phyloP scores from a whole-genome alignment of 2,329 filamentous ascomycete species.

The Pyrenochaeta sp. region DNA sequence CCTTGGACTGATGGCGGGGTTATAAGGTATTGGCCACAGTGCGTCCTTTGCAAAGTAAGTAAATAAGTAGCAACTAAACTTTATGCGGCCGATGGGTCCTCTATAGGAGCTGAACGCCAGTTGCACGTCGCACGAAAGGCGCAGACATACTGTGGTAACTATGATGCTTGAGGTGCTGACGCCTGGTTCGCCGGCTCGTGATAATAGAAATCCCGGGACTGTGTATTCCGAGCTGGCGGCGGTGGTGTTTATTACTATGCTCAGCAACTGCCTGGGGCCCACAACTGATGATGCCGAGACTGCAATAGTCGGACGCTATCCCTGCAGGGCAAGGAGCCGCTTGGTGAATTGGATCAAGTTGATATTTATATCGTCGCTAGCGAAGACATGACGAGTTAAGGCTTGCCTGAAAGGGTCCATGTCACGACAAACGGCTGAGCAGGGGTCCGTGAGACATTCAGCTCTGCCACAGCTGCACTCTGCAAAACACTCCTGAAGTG shows the following conservation, averaged over 20 bases:
- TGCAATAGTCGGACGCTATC: background rate
- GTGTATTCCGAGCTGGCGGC: constrained; percentile 1
- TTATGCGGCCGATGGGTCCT: constrained; percentile 1
- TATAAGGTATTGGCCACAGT: background rate
- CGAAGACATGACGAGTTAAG: constrained; percentile 13
- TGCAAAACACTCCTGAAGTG: constrained; percentile 26
- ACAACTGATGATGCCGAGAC: constrained; percentile 19
- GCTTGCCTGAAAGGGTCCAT: constrained; percentile 14
- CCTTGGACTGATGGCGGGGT: background rate
- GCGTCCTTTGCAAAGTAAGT: constrained; percentile 1
- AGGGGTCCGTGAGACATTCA: constrained; percentile 28
- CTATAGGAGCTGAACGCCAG: background rate
- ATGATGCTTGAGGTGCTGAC: background rate
- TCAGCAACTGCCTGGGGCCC: constrained; percentile 5
- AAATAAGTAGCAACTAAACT: constrained; percentile 4
- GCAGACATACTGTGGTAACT: constrained; percentile 7
- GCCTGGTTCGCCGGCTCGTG: background rate
- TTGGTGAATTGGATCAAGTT: constrained; percentile 18
- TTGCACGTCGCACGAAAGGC: constrained; percentile 1
- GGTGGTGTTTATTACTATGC: constrained; percentile 7
- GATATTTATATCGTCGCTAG: constrained; percentile 31
- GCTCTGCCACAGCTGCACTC: constrained; percentile 25
- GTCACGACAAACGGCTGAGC: constrained; percentile 21
- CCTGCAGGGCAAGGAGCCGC: constrained; percentile 21
- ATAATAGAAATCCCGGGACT: background rate